Evolutionary conservation across 2,329 filamentous ascomycete genomes (phyloP), one percentile per base, ranked within the genome.

Genomic region (Allantophomopsis cytisporea): DNA sequence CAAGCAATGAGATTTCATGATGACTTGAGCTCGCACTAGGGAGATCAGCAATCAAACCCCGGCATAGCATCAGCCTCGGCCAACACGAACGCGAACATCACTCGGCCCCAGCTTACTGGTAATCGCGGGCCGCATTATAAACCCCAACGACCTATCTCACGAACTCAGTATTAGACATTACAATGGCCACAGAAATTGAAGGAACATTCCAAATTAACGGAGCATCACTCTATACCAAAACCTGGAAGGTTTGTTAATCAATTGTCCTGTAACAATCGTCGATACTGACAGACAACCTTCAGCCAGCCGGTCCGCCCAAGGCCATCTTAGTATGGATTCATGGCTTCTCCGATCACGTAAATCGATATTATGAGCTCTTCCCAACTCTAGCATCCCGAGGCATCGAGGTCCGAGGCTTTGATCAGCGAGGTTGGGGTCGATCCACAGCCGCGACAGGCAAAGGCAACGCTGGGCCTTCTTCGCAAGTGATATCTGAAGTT

Each of bases 371-470:
- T 54, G 68, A 70, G 40, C 71, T 94, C 52, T 89, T 91, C 61
- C 69, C 76, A 5, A 64, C 62, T 12, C 71, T 95, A 36, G 80
- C 82, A 16, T 62, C 66, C 10, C 70, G 70, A 39, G 83, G 82
- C 45, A 87, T 95, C 50, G 76, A 83, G 52, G 72, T 85, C 36
- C 74, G 81, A 53, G 70, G 75, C 45, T 83, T 88, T 56, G 88
- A 95, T 58, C 88, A 94, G 65, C 78, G 76, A 57, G 87, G 88
- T 56, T 95, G 87, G 87, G 88, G 88, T 44, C 77, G 74, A 41
- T 83, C 76, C 39, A 83, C 80, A 16, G 66, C 61, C 31, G 68
- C 65, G 39, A 60, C 71, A 11, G 71, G 89, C 44, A 69, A 66
- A 50, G 88, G 88, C 37, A 65, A 76, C 40, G 84, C 83, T 2